phyloP scores from a whole-genome alignment of 495 filamentous ascomycete species.

The Hypoxylon subgilvum region DNA sequence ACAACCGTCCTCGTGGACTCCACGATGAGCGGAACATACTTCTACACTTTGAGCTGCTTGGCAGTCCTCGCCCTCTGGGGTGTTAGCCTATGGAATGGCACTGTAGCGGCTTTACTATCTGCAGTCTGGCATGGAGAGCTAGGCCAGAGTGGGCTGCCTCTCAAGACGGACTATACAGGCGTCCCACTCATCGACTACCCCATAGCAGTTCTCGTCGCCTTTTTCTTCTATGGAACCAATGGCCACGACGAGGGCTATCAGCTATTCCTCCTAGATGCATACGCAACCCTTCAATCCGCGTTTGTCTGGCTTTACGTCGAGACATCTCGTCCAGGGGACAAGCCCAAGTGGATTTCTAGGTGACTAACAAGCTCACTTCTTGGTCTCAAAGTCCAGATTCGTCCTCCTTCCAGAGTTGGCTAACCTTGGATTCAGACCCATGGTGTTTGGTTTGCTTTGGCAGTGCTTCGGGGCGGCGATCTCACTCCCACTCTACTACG shows the following conservation, averaged over 20 bases:
- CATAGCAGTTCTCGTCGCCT: constrained; percentile 31
- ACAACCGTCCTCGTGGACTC: constrained; percentile 1
- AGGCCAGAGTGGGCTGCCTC: background rate
- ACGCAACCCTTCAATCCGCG: constrained; percentile 30
- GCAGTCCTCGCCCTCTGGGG: constrained; percentile 20
- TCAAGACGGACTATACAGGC: constrained; percentile 36
- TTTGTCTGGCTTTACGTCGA: constrained; percentile 39
- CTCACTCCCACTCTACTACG: constrained; percentile 35
- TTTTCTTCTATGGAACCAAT: constrained; percentile 35
- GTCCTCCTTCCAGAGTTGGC: background rate
- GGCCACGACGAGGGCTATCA: constrained; percentile 28
- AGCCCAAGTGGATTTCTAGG: constrained; percentile 30
- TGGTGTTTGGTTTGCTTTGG: constrained; percentile 22
- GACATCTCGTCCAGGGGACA: constrained; percentile 15
- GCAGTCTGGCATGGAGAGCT: constrained; percentile 13
- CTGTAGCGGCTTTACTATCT: constrained; percentile 6
- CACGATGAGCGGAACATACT: background rate
- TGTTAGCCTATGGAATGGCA: constrained; percentile 14
- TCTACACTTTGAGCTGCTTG: constrained; percentile 1
- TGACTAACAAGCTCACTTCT: background rate
- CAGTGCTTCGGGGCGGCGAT: constrained; percentile 35
- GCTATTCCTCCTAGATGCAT: constrained; percentile 34
- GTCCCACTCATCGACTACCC: constrained; percentile 35
- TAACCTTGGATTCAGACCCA: constrained; percentile 16
- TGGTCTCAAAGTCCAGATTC: background rate